Evolutionary conservation across 163 green algal species (phyloP), one percentile per base, ranked within the genome.

Genomic region (Scenedesmus sp.): DNA sequence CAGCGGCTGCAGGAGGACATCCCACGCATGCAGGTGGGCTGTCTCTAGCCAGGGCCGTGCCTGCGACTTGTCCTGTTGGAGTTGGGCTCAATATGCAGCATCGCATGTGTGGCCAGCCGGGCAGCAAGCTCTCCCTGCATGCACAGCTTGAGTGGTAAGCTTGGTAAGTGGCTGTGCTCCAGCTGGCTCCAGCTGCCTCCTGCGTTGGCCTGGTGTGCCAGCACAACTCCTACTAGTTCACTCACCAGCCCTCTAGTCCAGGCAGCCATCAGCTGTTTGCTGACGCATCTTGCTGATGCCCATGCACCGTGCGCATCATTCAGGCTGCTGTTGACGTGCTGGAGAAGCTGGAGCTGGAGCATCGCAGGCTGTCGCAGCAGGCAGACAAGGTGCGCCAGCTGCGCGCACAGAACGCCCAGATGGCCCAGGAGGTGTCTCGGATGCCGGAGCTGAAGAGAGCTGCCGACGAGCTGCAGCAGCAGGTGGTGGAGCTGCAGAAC

Each of bases 391-490:
- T 15, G 2, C 37, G 46, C 20, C 44, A 68, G 35, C 73, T 91
- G 37, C 70, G 87, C 1, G 78, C 76, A 18, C 51, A 81, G 73
- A 91, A 91, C 44, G 87, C 73, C 2, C 61, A 79, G 40, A 72
- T 91, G 49, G 80, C 87, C 7, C 76, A 91, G 53, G 87, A 91
- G 30, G 87, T 86, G 87, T 40, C 79, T 5, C 40, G 44, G 20
- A 40, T 91, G 70, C 87, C 87, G 15, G 78, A 80, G 51, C 40
- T 91, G 35, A 86, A 80, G 70, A 61, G 68, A 49, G 37, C 80
- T 24, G 76, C 73, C 7, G 53, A n/a, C 30, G 87, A 91, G 30
- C 78, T 91, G 49, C 76, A 91, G 87, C 76, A 91, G 76, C 46
- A 80, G 35, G 73, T 87, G 13, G 46, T 73, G 78, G 46, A 87